phyloP scores from a whole-genome alignment of 192 early-diverging fungal genomes.

The Endogone sp. region DNA sequence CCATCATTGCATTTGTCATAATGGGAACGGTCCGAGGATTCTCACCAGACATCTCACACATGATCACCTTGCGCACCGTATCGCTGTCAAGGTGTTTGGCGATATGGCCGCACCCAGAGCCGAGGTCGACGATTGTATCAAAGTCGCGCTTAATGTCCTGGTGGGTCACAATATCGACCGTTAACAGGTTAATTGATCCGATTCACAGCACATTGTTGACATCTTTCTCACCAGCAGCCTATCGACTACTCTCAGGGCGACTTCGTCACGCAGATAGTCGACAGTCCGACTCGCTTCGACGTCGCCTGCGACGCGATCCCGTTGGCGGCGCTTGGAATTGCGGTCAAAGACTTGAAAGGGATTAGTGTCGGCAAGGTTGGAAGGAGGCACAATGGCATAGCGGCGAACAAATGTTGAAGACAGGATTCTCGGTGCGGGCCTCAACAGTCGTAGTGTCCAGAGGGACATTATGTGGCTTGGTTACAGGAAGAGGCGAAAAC shows the following conservation, averaged over 20 bases:
- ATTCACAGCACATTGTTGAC: background rate
- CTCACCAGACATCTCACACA: conserved; percentile 80
- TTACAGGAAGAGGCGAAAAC: no score
- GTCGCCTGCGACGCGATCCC: conserved; percentile 66
- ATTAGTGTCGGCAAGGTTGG: conserved; percentile 9
- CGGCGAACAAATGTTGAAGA: background rate
- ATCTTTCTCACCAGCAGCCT: conserved; percentile 61
- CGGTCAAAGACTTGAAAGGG: conserved; percentile 79
- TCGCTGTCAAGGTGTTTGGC: conserved; percentile 77
- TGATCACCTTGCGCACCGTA: conserved; percentile 77
- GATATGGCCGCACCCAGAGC: conserved; percentile 85
- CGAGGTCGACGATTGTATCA: conserved; percentile 83
- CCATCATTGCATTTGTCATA: no score
- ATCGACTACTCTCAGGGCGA: conserved; percentile 84
- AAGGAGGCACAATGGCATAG: conserved; percentile 7
- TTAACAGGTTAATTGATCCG: background rate
- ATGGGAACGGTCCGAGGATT: conserved; percentile 1
- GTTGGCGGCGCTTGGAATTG: conserved; percentile 68
- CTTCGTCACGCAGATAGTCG: conserved; percentile 92
- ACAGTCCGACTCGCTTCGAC: conserved; percentile 55
- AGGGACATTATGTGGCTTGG: background rate
- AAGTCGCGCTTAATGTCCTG: conserved; percentile 91
- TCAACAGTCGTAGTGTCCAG: background rate
- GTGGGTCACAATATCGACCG: no score
- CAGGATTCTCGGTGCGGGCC: background rate